Evolutionary conservation across 257 asterid species (phyloP), one percentile per base, ranked within the genome.

Genomic region (Nicotiana knightiana): DNA sequence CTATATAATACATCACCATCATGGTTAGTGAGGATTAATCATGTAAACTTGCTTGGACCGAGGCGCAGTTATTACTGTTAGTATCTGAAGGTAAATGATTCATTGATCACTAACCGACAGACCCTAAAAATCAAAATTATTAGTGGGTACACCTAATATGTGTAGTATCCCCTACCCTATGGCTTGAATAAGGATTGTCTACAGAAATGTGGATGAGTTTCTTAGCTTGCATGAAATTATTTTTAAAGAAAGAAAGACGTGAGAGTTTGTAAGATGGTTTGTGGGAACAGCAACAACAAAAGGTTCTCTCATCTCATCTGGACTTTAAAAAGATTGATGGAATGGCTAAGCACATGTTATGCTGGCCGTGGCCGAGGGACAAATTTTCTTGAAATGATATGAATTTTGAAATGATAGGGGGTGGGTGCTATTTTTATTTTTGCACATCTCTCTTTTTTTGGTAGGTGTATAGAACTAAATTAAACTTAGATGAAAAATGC

Each of bases 261-360:
- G 46, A 73, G 4, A 48, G 53, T 73, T 75, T 46, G 15, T 39
- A 75, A 75, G 37, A 51, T 75, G n/a, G 58, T 51, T 51, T 58
- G 63, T 75, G 63, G 63, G n/a, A 73, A 75, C 46, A 75, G 2
- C 26, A 73, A 26, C 63, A 73, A 15, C 43, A 73, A 73, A 73
- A 73, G 79, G 79, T 48, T 73, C 79, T 26, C 55, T 51, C 79
- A 43, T 43, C 51, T 43, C 51, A 9, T 43, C 46, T 75, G 46
- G 33, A 75, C 79, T 75, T 73, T 48, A 48, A 48, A 26, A 26
- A 39, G 79, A 15, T 75, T 75, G 79, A 33, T 82, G 79, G 86
- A 73, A 83, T 84, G 88, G 85, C 35, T 26, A 82, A 68, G 87
- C 90, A 89, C 92, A 83, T 89, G 92, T 67, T 26, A 87, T 86